phyloP scores from a whole-genome alignment of 2,329 filamentous ascomycete species.

The Teratosphaeria destructans region DNA sequence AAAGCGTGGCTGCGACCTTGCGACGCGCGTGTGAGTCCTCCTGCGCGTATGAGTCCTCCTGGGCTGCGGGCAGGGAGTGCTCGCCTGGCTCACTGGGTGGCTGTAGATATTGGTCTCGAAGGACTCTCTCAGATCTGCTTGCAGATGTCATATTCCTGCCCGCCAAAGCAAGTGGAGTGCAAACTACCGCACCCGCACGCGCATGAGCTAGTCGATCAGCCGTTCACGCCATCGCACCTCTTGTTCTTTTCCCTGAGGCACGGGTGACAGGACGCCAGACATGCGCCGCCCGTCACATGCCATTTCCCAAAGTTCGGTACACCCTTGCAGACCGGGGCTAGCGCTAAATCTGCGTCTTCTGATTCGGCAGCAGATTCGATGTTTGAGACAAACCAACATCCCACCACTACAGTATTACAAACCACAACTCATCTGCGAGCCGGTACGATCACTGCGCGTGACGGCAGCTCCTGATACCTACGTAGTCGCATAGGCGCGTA shows the following conservation, averaged over 20 bases:
- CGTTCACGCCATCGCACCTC: neutral
- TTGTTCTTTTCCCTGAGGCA: neutral
- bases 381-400: neutral
- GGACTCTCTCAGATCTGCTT: neutral
- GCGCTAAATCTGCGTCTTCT: neutral
- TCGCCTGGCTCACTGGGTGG: neutral
- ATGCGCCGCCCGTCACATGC: neutral
- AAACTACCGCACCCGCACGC: neutral
- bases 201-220: neutral
- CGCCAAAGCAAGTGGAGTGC: neutral
- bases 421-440: neutral
- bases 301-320: neutral
- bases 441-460: neutral
- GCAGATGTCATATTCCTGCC: neutral
- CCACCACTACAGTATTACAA: neutral
- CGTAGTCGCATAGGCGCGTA: neutral
- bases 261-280: neutral
- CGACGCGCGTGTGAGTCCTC: neutral
- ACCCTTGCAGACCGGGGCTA: neutral
- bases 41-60: neutral
- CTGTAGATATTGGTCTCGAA: neutral
- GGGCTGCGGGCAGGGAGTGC: neutral
- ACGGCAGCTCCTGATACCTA: neutral
- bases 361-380: neutral
- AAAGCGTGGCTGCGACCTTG: constrained; percentile 40